Evolutionary conservation across 2,329 filamentous ascomycete genomes (phyloP), one percentile per base, ranked within the genome.

Genomic region (Ascosphaera apis): DNA sequence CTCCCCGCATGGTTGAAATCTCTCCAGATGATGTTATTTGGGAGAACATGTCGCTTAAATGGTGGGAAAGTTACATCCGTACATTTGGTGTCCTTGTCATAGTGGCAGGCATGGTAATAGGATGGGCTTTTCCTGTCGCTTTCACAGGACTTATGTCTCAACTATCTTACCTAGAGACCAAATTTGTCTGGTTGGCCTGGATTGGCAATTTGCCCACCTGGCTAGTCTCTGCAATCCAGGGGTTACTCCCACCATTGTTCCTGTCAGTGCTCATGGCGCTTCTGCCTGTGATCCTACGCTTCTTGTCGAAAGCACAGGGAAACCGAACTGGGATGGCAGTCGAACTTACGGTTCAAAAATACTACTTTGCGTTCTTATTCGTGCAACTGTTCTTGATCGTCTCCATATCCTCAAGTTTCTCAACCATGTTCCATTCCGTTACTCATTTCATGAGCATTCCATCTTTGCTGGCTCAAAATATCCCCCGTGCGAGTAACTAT

Each of bases 1-100:
- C 81, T 1, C 88, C 88, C 0, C 72, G 88, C 18, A 68, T 80
- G 30, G 78, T 92, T n/a, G 88, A 98, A 51, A 83, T 98, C 33
- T 82, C 83, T 4, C 88, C 88, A 0, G 75, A 76, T 31, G 84
- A 95, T 50, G 82, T 98, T 6, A 67, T 91, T 30, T 98, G 88
- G 88, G 81, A 91, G 44, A 98, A 98, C 50, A 86, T 98, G 75
- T 84, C 82, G 0, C 77, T 93, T 46, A 72, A 68, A 37, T 95
- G 88, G 86, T 95, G 84, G 83, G 75, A 86, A 42, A 69, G 76
- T 38, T 92, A 86, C 65, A 48, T 82, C 19, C 70, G 82, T 18
- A 73, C 72, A 2, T 66, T 61, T 25, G 51, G 76, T 6, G 75
- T 86, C 8, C 57, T 81, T 19, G 54, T 60, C 5, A 46, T 77